These are phyloP conservation scores for Chaetomium olivaceum DNA, from an alignment of 2,329 filamentous ascomycete species.

Conservation along the genomic window DNA sequence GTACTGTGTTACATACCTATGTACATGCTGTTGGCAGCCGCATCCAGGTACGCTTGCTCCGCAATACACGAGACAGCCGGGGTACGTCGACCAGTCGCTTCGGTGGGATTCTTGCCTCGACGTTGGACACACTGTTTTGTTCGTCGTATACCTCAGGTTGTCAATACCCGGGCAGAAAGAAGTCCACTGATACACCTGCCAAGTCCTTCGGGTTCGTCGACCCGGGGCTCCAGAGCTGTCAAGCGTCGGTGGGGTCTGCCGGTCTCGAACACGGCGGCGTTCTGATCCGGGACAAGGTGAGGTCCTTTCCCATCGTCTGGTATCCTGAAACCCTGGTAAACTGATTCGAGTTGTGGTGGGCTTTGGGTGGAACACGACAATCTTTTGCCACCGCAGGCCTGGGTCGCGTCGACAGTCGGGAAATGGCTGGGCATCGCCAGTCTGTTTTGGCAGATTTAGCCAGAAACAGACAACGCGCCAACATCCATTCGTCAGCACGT, in stretches of 20 bases:
- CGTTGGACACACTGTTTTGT: neutral
- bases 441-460: slow-evolving; percentile 18
- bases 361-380: slow-evolving; percentile 16
- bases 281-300: slow-evolving; percentile 17
- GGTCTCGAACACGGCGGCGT: slow-evolving; percentile 26
- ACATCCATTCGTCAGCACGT: slow-evolving; percentile 10
- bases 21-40: slow-evolving; percentile 19
- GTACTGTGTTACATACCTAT: neutral
- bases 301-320: slow-evolving; percentile 19
- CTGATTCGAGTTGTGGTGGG: slow-evolving; percentile 17
- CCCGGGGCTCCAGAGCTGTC: slow-evolving; percentile 25
- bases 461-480: slow-evolving; percentile 13
- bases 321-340: slow-evolving; percentile 21
- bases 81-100: neutral
- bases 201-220: slow-evolving; percentile 20
- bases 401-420: slow-evolving; percentile 20
- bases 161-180: no score
- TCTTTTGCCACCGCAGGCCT: slow-evolving; percentile 28
- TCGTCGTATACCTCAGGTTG: no score
- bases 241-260: slow-evolving; percentile 18
- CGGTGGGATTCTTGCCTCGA: neutral
- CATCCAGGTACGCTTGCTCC: slow-evolving; percentile 29
- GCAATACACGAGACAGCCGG: neutral
- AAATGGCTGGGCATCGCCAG: slow-evolving; percentile 3
- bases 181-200: neutral